Evolutionary conservation across 192 early-diverging fungal species (phyloP), one percentile per base, ranked within the genome.

Genomic region (Bifiguratus adelaidae): DNA sequence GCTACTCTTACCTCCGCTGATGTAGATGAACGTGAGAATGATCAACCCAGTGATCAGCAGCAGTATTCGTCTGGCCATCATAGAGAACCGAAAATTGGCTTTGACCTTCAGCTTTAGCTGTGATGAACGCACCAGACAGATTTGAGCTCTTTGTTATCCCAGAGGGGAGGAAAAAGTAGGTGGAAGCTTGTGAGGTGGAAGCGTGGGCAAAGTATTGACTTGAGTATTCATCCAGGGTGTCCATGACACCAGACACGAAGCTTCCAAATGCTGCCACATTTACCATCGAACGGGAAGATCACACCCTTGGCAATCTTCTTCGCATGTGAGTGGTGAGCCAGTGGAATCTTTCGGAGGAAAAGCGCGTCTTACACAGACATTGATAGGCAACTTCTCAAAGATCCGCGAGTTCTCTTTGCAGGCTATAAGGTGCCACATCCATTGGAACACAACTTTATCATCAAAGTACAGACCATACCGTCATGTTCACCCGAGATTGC

Each of bases 371-470:
- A 33, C n/a, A 33, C 32, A 33, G 32, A n/a, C 32, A 9, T n/a
- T 12, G 6, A 32, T 58, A 89, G 86, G 53, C 77, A 88, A 66
- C 68, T 99, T 7, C 70, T 97, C 9, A 82, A 89, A 52, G 84
- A 99, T 65, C 80, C 83, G 3, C 86, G 86, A 50, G 96, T 99
- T 1, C 63, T 92, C 18, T 99, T 97, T 70, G 86, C 91, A 4
- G 96, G 93, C 36, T 99, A 99, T 76, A 88, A 91, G 49, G 65
- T 88, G 41, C 93, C 96, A 5, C 96, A 99, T 60, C 96, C 96
- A 28, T 70, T 99, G 2, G 92, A 97, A 51, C 88, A 95, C 64
- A 76, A 83, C 34, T 81, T 96, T 43, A 63, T 90, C 22, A 58
- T 99, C 30, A 96, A 92, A 55, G 75, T 97, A 19, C 94, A 96